phyloP scores from a whole-genome alignment of 2,329 filamentous ascomycete genomes.

The Cytospora chrysosperma region DNA sequence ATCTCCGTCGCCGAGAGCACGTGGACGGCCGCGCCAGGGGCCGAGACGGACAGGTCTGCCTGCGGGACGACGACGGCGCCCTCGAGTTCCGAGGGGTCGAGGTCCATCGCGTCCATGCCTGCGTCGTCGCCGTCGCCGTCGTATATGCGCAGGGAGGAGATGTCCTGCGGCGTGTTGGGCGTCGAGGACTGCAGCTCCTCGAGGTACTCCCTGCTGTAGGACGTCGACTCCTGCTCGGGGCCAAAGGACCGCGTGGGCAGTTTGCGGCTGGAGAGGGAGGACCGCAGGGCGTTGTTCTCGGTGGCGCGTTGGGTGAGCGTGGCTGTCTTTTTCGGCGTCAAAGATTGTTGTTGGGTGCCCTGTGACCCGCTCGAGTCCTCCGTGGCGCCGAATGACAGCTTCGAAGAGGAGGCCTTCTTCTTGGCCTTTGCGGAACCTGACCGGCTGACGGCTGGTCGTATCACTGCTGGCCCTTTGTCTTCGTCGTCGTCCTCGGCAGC shows the following conservation, averaged over 20 bases:
- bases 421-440: conserved; percentile 59
- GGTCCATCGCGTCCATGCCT: conserved; percentile 48
- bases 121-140: conserved; percentile 40
- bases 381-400: conserved; percentile 73
- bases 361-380: conserved; percentile 46
- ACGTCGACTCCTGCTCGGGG: conserved; percentile 67
- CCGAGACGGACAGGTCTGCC: conserved; percentile 38
- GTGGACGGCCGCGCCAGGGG: conserved; percentile 29
- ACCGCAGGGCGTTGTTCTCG: conserved; percentile 41
- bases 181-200: conserved; percentile 84
- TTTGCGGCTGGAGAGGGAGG: conserved; percentile 42
- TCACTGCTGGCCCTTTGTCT: conserved; percentile 46
- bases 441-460: conserved; percentile 48
- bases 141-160: conserved; percentile 45
- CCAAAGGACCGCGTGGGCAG: conserved; percentile 59
- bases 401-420: conserved; percentile 69
- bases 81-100: conserved; percentile 61
- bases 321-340: conserved; percentile 53
- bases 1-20: conserved; percentile 87
- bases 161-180: conserved; percentile 72
- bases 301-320: conserved; percentile 36
- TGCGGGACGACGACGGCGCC: conserved; percentile 63
- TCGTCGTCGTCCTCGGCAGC: conserved; percentile 43
- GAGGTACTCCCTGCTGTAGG: conserved; percentile 83
- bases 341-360: conserved; percentile 52